Base-by-base conservation (phyloP, 176 grass and related monocot genomes). In the Alopecurus myosuroides region DNA sequence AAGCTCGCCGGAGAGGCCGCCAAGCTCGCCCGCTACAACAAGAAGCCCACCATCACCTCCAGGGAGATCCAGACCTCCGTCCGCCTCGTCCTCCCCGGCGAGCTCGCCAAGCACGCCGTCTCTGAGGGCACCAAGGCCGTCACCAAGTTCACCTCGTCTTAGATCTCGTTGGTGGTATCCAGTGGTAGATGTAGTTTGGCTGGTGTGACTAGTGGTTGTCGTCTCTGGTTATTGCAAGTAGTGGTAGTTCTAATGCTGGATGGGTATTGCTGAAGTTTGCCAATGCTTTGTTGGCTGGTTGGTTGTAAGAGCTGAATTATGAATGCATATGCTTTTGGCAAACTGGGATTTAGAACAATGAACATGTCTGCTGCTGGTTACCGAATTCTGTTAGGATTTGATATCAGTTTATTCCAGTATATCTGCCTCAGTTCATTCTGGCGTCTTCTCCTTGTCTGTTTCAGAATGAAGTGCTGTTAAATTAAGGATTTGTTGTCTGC, bases 31-130 rank as follows among this genome's bases (percentile, higher is more conserved):
- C 13, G 87, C 18, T 92, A 92, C 84, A 92, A 92, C 80, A 92
- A 89, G 87, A 92, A 92, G 80, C 90, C 90, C 61, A 92, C 84
- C 42, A 84, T 92, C 80, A 92, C 87, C 42, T 89, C 91, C 1
- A 35, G 87, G 28, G 84, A 92, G 81, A 89, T 92, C 77, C 91
- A 92, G 87, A 92, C 87, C 35, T 92, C 90, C 15, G 90, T 92
- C 15, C 90, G 90, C 40, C 90, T 92, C 63, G 84, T 92, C 42
- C 91, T 92, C 80, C 91, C 91, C 18, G 91, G 91, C 33, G 91
- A 89, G 78, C 86, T 92, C 57, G 83, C 90, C 55, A 92, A 89
- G 76, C 90, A 92, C 51, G 90, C 84, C 80, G 84, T 87, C 53
- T 89, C 91, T 13, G 87, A 92, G 87, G 87, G 90, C 68, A 92